These are phyloP conservation scores for Anthracocystis panici-leucophaei DNA, from an alignment of 1,284 basidiomycete genomes.

Conservation along the genomic window DNA sequence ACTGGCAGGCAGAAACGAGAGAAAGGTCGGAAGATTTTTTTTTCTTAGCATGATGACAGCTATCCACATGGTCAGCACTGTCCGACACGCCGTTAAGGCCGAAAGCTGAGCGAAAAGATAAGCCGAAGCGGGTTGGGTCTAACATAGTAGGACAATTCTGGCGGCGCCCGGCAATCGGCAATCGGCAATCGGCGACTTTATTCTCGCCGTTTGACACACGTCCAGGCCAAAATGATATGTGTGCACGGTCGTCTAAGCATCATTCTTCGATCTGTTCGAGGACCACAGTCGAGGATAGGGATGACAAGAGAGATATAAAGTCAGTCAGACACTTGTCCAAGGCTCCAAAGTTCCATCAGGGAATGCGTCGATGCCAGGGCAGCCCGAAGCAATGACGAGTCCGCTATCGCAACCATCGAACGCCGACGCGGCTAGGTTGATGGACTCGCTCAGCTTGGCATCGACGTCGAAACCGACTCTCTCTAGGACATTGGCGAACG, in stretches of 20 bases:
- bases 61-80: constrained; percentile 1
- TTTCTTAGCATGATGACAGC: not conserved
- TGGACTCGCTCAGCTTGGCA: constrained; percentile 27
- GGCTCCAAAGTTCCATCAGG: not conserved
- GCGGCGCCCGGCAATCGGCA: not conserved
- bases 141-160: not conserved
- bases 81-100: constrained; percentile 34
- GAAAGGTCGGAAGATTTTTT: not conserved
- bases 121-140: not conserved
- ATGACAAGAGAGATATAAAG: not conserved
- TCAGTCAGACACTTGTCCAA: not conserved
- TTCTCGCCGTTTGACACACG: not conserved
- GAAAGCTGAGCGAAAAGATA: constrained; percentile 4
- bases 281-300: not conserved
- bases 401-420: constrained; percentile 26
- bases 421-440: constrained; percentile 36
- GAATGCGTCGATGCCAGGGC: not conserved
- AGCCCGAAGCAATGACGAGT: constrained; percentile 23
- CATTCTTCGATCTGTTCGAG: not conserved
- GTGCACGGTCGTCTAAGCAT: constrained; percentile 5
- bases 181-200: not conserved
- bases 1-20: not conserved
- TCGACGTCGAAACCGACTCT: not conserved
- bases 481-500: not conserved
- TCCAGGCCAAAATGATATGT: not conserved